phyloP scores from a whole-genome alignment of 2,329 filamentous ascomycete genomes.

The Ramularia collo-cygni region DNA sequence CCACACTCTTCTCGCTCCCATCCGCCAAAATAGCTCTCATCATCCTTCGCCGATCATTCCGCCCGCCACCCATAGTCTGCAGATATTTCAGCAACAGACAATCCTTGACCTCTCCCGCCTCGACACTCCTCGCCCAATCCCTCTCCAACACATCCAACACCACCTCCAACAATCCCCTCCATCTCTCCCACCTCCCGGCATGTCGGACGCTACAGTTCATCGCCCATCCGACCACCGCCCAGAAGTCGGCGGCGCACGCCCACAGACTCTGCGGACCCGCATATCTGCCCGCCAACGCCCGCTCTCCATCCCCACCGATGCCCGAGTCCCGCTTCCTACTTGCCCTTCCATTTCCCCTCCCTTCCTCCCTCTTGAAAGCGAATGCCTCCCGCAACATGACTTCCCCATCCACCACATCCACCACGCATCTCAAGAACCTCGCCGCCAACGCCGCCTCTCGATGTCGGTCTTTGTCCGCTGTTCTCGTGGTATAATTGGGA shows the following conservation, averaged over 20 bases:
- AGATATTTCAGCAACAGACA: conserved; percentile 59
- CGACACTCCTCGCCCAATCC: conserved; percentile 50
- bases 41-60: conserved; percentile 46
- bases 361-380: conserved; percentile 44
- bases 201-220: conserved; percentile 79
- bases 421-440: conserved; percentile 61
- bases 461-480: conserved; percentile 53
- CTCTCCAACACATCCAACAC: conserved; percentile 71
- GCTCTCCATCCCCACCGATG: conserved; percentile 21
- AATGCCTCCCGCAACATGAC: conserved; percentile 63
- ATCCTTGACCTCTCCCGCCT: conserved; percentile 35
- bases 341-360: conserved; percentile 11
- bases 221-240: conserved; percentile 82
- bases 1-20: conserved; percentile 46
- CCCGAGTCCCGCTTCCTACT: conserved; percentile 6
- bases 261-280: conserved; percentile 63
- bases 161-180: conserved; percentile 72
- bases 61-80: conserved; percentile 30
- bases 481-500: conserved; percentile 68
- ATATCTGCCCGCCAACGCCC: conserved; percentile 45
- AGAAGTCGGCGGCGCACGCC: conserved; percentile 75
- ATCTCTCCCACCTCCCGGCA: conserved; percentile 69
- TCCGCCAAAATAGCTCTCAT: conserved; percentile 63
- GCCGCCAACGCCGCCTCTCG: conserved; percentile 62
- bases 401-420: conserved; percentile 60